Evolutionary conservation across 2,329 filamentous ascomycete species (phyloP).

Genomic region (Huntiella decipiens): DNA sequence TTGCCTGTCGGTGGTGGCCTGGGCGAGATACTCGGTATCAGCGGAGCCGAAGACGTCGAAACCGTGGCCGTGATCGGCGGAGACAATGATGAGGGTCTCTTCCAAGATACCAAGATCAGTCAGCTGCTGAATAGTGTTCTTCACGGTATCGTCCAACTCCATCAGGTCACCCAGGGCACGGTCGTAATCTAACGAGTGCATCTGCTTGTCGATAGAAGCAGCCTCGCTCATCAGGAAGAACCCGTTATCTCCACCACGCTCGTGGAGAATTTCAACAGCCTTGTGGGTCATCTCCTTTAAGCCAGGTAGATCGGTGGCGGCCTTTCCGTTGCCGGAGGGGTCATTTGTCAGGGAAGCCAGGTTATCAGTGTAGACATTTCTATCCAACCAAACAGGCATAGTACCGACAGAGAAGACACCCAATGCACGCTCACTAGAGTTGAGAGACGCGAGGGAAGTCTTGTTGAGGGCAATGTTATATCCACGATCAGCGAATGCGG

Average conservation of each 20-base stretch:
- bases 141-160: slow-evolving; percentile 68
- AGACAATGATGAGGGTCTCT: slow-evolving; percentile 61
- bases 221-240: slow-evolving; percentile 83
- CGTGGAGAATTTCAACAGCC: slow-evolving; percentile 60
- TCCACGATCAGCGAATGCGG: slow-evolving; percentile 50
- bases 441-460: slow-evolving; percentile 41
- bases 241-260: slow-evolving; percentile 45
- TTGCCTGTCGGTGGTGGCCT: slow-evolving; percentile 44
- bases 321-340: slow-evolving; percentile 42
- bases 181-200: slow-evolving; percentile 73
- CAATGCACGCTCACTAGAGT: slow-evolving; percentile 43
- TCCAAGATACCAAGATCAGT: slow-evolving; percentile 45
- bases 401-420: slow-evolving; percentile 61
- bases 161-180: slow-evolving; percentile 68
- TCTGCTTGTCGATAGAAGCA: slow-evolving; percentile 75
- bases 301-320: slow-evolving; percentile 59
- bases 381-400: slow-evolving; percentile 71
- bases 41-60: slow-evolving; percentile 74
- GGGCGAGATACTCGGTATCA: slow-evolving; percentile 57
- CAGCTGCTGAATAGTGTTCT: slow-evolving; percentile 54
- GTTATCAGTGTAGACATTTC: slow-evolving; percentile 61
- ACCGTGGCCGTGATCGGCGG: slow-evolving; percentile 76
- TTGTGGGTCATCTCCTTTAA: slow-evolving; percentile 83
- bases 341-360: slow-evolving; percentile 46
- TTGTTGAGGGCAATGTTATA: slow-evolving; percentile 60